Evolutionary conservation across 495 filamentous ascomycete genomes (phyloP).

Genomic region (Usnea hakonensis): DNA sequence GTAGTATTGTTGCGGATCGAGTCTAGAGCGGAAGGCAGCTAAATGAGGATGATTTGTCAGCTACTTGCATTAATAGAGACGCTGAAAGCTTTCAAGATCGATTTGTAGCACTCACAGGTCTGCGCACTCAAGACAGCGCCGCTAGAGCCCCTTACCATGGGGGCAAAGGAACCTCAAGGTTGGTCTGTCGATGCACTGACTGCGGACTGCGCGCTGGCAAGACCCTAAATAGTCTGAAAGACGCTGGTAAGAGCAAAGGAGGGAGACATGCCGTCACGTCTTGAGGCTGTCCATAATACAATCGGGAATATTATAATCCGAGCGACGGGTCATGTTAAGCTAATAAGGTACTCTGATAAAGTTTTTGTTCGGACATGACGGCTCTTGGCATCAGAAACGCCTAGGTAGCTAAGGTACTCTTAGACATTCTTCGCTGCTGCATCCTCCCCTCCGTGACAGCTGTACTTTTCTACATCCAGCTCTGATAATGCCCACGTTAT

Average conservation of each 20-base stretch:
- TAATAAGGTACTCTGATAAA: too few relatives aligned
- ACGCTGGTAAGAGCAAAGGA: neutral
- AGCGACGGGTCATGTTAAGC: too few relatives aligned
- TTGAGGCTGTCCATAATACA: too few relatives aligned
- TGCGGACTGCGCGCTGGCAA: neutral
- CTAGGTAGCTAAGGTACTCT: too few relatives aligned
- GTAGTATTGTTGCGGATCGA: constrained; percentile 26
- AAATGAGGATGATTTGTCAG: neutral
- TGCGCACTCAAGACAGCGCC: constrained; percentile 51
- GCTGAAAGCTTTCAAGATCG: neutral
- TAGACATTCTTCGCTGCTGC: too few relatives aligned
- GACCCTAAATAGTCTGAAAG: neutral
- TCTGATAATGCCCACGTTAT: neutral
- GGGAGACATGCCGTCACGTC: neutral
- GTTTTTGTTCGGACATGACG: too few relatives aligned
- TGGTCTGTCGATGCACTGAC: neutral
- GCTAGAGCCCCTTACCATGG: constrained; percentile 56
- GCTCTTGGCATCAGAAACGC: too few relatives aligned
- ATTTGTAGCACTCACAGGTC: constrained; percentile 34
- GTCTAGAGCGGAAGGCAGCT: constrained; percentile 38
- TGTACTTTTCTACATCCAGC: too few relatives aligned
- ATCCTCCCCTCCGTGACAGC: too few relatives aligned
- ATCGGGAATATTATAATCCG: neutral
- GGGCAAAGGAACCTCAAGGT: constrained; percentile 54
- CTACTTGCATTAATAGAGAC: neutral